Evolutionary conservation across 129 eudicot species (phyloP).

Genomic region (Flaveria brownii): DNA sequence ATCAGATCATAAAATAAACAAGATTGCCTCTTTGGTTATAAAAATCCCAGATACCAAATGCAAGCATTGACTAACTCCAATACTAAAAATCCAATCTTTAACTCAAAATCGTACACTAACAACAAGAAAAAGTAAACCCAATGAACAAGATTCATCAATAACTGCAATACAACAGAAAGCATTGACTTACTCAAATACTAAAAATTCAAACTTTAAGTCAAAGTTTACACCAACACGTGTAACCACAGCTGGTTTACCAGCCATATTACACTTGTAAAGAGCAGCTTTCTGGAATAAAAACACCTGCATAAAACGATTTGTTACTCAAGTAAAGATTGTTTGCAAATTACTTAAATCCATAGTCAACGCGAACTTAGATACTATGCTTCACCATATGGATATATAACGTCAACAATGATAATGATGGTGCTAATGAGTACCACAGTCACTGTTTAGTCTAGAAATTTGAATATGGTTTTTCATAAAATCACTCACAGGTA

Average conservation of each 20-base stretch:
- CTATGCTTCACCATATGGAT: neutral
- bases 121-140: conserved; percentile 10
- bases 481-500: no score
- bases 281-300: no score
- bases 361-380: neutral
- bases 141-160: conserved; percentile 11
- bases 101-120: no score
- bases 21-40: neutral
- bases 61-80: conserved; percentile 19
- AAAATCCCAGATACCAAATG: conserved; percentile 21
- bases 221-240: no score
- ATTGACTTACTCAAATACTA: no score
- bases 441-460: no score
- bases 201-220: neutral
- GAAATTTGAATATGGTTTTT: no score
- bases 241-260: no score
- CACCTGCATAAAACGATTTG: no score
- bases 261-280: no score
- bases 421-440: neutral
- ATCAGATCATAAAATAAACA: conserved; percentile 18
- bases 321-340: no score
- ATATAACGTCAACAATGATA: neutral
- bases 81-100: neutral
- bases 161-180: neutral
- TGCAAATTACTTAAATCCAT: no score